These are phyloP conservation scores for Suhomyces maxii DNA, from an alignment of 1,139 yeast genomes.

Conservation along the genomic window DNA sequence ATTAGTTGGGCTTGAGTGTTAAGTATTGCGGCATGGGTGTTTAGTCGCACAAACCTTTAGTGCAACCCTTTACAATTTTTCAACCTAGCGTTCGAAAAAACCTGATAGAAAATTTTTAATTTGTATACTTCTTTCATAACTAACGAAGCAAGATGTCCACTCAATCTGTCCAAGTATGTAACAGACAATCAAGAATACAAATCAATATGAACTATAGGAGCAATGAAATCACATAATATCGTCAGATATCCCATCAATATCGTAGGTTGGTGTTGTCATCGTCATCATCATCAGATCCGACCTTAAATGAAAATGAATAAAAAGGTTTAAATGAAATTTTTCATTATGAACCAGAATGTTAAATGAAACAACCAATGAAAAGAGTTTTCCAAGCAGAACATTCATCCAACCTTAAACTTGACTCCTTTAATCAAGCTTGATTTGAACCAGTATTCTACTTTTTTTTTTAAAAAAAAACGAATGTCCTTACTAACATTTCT, in stretches of 20 bases:
- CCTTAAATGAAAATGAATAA: no score
- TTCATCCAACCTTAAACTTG: background rate
- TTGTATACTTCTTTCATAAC: slow-evolving; percentile 13
- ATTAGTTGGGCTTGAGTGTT: background rate
- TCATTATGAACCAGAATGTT: no score
- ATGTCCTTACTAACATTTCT: slow-evolving; percentile 34
- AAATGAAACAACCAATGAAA: no score
- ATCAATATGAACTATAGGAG: background rate
- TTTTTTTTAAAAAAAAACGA: background rate
- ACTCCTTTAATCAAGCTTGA: background rate
- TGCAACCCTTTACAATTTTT: slow-evolving; percentile 9
- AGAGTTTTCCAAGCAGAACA: no score
- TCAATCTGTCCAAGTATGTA: slow-evolving; percentile 73
- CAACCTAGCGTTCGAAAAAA: slow-evolving; percentile 11
- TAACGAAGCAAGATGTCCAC: slow-evolving; percentile 45
- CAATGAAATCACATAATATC: background rate
- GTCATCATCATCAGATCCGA: background rate
- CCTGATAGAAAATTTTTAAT: slow-evolving; percentile 14
- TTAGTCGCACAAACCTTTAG: slow-evolving; percentile 5
- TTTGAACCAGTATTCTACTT: no score
- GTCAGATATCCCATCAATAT: background rate
- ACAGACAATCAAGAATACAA: background rate
- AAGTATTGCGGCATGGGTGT: slow-evolving; percentile 9
- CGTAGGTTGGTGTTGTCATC: no score
- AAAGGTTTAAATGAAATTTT: no score